Conservation (phyloP, 495 filamentous ascomycete species). For the Penicillium longicatenatum region DNA sequence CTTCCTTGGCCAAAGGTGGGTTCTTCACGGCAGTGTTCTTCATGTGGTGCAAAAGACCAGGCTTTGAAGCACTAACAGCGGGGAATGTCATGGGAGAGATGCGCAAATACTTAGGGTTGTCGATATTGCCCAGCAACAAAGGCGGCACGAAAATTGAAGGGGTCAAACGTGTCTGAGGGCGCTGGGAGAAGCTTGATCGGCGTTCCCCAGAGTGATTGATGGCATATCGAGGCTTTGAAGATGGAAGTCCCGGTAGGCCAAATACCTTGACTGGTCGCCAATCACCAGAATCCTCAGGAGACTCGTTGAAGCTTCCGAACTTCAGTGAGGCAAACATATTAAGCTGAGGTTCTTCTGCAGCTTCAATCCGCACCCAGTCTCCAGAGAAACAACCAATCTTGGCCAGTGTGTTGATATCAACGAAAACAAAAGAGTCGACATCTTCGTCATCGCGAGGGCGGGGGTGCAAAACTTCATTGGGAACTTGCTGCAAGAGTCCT, state of each 20-base stretch:
- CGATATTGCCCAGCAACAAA: constrained; percentile 80
- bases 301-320: constrained; percentile 48
- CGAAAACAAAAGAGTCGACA: constrained; percentile 84
- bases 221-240: constrained; percentile 51
- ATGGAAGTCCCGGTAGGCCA: constrained; percentile 72
- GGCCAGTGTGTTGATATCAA: constrained; percentile 80
- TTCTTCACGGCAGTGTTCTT: constrained; percentile 55
- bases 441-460: constrained; percentile 82
- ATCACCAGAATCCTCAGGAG: constrained; percentile 48
- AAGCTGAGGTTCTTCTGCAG: constrained; percentile 63
- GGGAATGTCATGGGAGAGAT: constrained; percentile 63
- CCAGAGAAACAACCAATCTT: constrained; percentile 94
- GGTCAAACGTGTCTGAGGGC: constrained; percentile 39
- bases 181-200: constrained; percentile 56
- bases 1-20: constrained; percentile 86
- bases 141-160: constrained; percentile 80
- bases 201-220: constrained; percentile 49
- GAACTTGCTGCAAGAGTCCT: constrained; percentile 69
- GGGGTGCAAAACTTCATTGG: constrained; percentile 80
- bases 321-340: constrained; percentile 57
- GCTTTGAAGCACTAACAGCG: constrained; percentile 34
- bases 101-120: constrained; percentile 70
- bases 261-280: constrained; percentile 86
- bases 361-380: constrained; percentile 91
- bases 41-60: constrained; percentile 41